Conservation (phyloP, 768 basidiomycete species). For the Plicaturopsis crispa region DNA sequence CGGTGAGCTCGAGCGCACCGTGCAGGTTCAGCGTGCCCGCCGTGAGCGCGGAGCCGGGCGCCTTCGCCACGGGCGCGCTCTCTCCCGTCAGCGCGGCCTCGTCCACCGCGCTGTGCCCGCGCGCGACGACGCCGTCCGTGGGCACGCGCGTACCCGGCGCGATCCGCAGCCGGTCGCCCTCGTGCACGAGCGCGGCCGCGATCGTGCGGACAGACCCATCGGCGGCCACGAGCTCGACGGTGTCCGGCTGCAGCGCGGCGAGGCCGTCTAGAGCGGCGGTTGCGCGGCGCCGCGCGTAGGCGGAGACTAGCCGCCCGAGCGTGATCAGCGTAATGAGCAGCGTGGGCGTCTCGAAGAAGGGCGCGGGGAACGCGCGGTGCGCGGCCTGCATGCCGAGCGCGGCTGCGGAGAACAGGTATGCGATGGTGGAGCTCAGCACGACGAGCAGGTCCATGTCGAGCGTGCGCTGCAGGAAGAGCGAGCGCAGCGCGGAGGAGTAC, state of each 20-base stretch:
- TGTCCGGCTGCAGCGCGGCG: conserved; percentile 22
- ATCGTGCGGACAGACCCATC: too few species aligned
- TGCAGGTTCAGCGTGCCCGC: conserved; percentile 31
- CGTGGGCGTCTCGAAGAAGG: conserved; percentile 36
- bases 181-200: conserved; percentile 21
- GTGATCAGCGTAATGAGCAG: conserved; percentile 34
- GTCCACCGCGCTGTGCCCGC: conserved; percentile 29
- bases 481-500: conserved; percentile 24
- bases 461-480: conserved; percentile 25
- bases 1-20: conserved; percentile 25
- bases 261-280: conserved; percentile 25
- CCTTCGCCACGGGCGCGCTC: conserved; percentile 28
- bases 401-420: conserved; percentile 33
- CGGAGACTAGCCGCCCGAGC: conserved; percentile 30
- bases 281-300: conserved; percentile 25
- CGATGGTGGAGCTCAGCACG: conserved; percentile 27
- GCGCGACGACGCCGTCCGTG: conserved; percentile 29
- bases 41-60: conserved; percentile 21
- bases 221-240: conserved; percentile 23
- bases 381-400: conserved; percentile 25
- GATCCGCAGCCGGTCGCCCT: conserved; percentile 28
- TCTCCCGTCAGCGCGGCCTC: conserved; percentile 38
- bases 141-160: conserved; percentile 24
- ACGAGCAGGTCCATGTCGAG: conserved; percentile 33
- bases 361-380: conserved; percentile 20